Evolutionary conservation across 805 yeast species (phyloP), one percentile per base, ranked within the genome.

Genomic region (Ogataea dorogensis): DNA sequence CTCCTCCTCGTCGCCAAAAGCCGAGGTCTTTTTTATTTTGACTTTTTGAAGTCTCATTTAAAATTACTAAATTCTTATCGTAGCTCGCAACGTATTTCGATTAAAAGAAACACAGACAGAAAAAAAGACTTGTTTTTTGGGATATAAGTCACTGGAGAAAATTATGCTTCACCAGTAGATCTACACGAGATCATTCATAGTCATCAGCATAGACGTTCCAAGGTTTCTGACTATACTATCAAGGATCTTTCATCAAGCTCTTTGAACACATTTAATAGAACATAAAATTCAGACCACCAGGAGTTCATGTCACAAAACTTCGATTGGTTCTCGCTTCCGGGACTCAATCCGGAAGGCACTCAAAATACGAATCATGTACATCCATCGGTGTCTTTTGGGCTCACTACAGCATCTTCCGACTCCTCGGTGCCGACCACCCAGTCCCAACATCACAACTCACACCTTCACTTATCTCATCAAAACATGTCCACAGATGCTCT

Each of bases 341-440:
- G 54, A 5, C 33, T 37, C 31, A 40, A 33, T 29, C 35, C 31
- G 19, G 31, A 31, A 27, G 33, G 17, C 21, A 11, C 19, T 16
- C 23, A 17, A 4, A n/a, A 40, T 3, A 12, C 20, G n/a, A 19
- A 11, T 5, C 15, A 26, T 17, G 18, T 70, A 4, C 77, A 76
- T 7, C 80, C 80, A 3, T 66, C 62, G 17, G 79, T 74, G 5
- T 73, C 80, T 2, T 75, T 75, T 52, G 72, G 74, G 5, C 16
- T 36, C 9, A 33, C 47, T 43, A 17, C 50, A 51, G 3, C 49
- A 47, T 8, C 44, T n/a, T 35, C 50, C 4, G 36, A 21, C 20
- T 28, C 49, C 26, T 23, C 40, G n/a, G 23, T 36, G n/a, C 14
- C 32, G 17, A 38, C 34, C 10, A 13, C 34, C 15, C 15, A 33